Conservation (phyloP, 805 yeast genomes). For the Yarrowia keelungensis region DNA sequence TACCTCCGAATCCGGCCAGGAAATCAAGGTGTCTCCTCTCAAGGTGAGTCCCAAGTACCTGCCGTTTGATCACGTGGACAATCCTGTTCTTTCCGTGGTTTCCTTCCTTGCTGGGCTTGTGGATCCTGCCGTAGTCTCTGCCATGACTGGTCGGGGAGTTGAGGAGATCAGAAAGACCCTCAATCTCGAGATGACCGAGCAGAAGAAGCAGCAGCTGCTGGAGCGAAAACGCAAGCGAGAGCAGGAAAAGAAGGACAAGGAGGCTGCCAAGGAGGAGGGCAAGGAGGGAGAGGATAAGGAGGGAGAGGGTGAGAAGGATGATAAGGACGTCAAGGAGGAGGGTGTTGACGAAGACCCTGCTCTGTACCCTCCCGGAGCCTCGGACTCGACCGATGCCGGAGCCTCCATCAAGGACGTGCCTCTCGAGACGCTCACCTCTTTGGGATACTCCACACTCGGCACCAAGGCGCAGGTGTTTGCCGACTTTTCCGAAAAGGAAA, state of each 20-base stretch:
- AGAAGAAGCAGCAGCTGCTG: conserved; percentile 11
- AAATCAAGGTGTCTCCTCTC: conserved; percentile 68
- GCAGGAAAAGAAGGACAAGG: conserved; percentile 44
- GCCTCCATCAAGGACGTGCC: conserved; percentile 36
- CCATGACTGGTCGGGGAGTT: conserved; percentile 65
- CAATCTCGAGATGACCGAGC: conserved; percentile 30
- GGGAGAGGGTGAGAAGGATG: conserved; percentile 18
- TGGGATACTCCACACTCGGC: conserved; percentile 32
- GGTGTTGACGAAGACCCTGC: conserved; percentile 13
- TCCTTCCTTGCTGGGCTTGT: conserved; percentile 85
- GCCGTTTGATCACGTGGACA: conserved; percentile 84
- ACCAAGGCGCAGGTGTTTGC: conserved; percentile 40
- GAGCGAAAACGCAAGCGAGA: conserved; percentile 35
- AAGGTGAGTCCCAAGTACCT: conserved; percentile 72
- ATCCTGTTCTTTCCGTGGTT: conserved; percentile 92
- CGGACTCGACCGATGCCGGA: conserved; percentile 32
- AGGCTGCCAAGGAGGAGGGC: conserved; percentile 23
- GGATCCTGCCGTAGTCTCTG: conserved; percentile 83
- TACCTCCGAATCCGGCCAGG: conserved; percentile 33
- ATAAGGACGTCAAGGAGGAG: conserved; percentile 36
- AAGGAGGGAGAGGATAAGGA: conserved; percentile 40
- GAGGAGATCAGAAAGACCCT: conserved; percentile 63
- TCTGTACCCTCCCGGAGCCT: conserved; percentile 9
- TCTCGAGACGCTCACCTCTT: conserved; percentile 27
- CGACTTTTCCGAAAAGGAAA: conserved; percentile 74